Conservation (phyloP, 768 basidiomycete species). For the Naganishia friedmannii region DNA sequence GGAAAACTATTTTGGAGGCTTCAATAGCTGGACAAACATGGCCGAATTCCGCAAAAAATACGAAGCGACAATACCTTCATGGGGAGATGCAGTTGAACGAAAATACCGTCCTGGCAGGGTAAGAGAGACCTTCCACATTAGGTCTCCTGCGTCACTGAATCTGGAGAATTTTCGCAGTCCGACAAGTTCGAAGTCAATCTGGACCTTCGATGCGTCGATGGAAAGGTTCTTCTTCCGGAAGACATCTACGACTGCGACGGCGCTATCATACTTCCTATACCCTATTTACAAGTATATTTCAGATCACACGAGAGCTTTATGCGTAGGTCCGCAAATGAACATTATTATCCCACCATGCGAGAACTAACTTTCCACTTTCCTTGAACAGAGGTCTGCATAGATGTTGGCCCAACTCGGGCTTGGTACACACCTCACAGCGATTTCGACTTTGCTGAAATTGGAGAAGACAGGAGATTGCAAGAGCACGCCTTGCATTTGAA, state of each 20-base stretch:
- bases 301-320: constrained; percentile 82
- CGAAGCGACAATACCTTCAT: constrained; percentile 57
- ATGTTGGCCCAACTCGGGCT: constrained; percentile 61
- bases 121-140: constrained; percentile 32
- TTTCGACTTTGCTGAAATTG: background rate
- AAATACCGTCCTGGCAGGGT: constrained; percentile 81
- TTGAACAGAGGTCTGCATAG: constrained; percentile 57
- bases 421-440: constrained; percentile 15
- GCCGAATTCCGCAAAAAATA: constrained; percentile 77
- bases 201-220: constrained; percentile 58
- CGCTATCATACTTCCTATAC: constrained; percentile 59
- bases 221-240: constrained; percentile 62
- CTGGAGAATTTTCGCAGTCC: constrained; percentile 56
- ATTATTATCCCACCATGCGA: background rate
- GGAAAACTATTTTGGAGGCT: constrained; percentile 91
- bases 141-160: background rate
- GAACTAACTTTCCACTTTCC: background rate
- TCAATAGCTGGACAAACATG: constrained; percentile 86
- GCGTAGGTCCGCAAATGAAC: constrained; percentile 58
- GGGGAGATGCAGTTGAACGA: constrained; percentile 75
- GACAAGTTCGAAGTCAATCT: constrained; percentile 79
- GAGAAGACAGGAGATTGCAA: background rate
- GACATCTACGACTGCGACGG: constrained; percentile 52
- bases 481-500: background rate
- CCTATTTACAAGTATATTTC: constrained; percentile 71